Evolutionary conservation across 148 eudicot species (phyloP), one percentile per base, ranked within the genome.

Genomic region (Silene latifolia): DNA sequence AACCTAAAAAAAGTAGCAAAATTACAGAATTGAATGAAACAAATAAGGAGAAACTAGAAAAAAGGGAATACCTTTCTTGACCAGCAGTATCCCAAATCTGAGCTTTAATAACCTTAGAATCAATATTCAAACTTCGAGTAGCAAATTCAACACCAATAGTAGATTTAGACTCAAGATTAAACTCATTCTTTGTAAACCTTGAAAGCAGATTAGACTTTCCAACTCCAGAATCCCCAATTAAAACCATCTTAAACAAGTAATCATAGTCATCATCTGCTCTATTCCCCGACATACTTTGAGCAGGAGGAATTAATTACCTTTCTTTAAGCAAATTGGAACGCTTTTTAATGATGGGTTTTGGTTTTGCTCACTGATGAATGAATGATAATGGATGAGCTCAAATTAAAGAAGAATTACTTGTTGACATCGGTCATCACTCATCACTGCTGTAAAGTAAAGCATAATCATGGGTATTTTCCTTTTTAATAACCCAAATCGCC

Each of bases 51-150:
- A 27, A 15, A 17, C 66, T 21, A 35, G 42, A 35, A 66, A 1
- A 18, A 46, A 4, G 65, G n/a, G 19, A 15, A 15, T 71, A 89
- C 92, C 92, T 85, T 64, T 87, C 90, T 74, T 88, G 94, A 9
- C 91, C 94, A 85, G 91, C 94, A 69, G 94, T 90, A 76, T 90
- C 94, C 91, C 94, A 90, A 85, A 90, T 90, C 83, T 90, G 90
- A 81, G 94, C 94, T 79, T 90, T 90, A 79, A 88, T 80, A 72
- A 88, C 88, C 76, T 88, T 90, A 23, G 61, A 73, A 62, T 86
- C 85, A 66, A 86, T 74, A 35, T 9, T 80, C 48, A 85, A 83
- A 63, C 78, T 88, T 46, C 81, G 78, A 67, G 94, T 90, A 61
- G 94, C 94, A 77, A 90, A 90, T 60, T 90, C 94, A 68, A 90